Conservation (phyloP, 2,329 filamentous ascomycete species). For the Penicillium italicum region DNA sequence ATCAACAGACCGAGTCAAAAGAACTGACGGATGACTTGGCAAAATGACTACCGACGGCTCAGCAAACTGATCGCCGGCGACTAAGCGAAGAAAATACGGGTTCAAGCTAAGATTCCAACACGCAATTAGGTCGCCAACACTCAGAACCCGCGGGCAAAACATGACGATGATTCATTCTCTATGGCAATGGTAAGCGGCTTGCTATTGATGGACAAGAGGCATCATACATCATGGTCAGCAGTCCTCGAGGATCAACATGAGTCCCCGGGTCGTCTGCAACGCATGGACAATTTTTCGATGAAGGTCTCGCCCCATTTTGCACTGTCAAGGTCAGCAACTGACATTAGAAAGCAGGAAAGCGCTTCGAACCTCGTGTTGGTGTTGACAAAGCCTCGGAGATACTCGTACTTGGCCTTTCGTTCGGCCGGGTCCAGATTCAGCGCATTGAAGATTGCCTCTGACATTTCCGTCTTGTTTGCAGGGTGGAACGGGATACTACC, state of each 20-base stretch:
- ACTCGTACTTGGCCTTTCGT: constrained; percentile 73
- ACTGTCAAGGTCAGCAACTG: constrained; percentile 15
- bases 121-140: not conserved
- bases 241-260: constrained; percentile 2
- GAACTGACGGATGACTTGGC: not conserved
- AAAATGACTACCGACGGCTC: not conserved
- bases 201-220: not conserved
- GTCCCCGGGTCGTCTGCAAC: constrained; percentile 7
- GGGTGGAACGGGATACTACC: constrained; percentile 89
- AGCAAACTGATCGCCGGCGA: not conserved
- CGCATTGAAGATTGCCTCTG: constrained; percentile 79
- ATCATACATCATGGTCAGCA: not conserved
- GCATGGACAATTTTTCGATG: constrained; percentile 23
- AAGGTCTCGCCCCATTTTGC: constrained; percentile 35
- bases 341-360: not conserved
- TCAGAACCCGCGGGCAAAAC: not conserved
- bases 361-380: constrained; percentile 71
- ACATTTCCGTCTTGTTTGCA: constrained; percentile 90
- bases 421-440: constrained; percentile 83
- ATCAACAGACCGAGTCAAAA: not conserved
- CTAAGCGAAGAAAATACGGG: not conserved
- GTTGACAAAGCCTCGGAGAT: constrained; percentile 82
- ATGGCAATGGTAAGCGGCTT: not conserved
- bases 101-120: not conserved
- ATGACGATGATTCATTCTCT: not conserved